A percentile compares a stretch with the other conserved stretches of the same genome.
phyloP scores from a whole-genome alignment of 2,329 filamentous ascomycete species.

The Calonectria pteridis region DNA sequence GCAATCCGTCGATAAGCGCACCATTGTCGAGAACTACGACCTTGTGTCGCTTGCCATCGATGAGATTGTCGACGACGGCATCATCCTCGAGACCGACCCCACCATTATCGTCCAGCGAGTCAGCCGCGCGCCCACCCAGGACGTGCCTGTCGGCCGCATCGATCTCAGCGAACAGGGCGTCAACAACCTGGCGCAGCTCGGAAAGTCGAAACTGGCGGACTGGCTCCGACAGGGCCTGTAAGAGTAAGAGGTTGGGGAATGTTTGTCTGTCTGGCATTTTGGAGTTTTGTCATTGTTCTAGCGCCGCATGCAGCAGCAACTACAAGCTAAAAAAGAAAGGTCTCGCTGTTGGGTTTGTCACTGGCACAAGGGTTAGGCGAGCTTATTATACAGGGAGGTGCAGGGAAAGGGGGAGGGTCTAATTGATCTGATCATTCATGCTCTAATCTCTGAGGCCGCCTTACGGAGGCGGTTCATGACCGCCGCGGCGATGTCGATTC shows the following conservation, averaged over 20 bases:
- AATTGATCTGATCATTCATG: constrained; percentile 55
- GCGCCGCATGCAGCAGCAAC: constrained; percentile 44
- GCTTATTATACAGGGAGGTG: constrained; percentile 41
- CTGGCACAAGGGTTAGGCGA: constrained; percentile 33
- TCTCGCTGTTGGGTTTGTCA: constrained; percentile 38
- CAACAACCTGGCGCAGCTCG: constrained; percentile 93
- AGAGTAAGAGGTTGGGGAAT: constrained; percentile 36
- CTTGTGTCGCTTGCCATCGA: constrained; percentile 93
- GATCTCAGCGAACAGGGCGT: constrained; percentile 96
- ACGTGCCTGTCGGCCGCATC: constrained; percentile 92
- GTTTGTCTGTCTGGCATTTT: constrained; percentile 32
- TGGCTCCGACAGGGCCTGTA: constrained; percentile 87
- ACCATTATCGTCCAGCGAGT: constrained; percentile 93
- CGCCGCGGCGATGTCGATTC: constrained; percentile 85
- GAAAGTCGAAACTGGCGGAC: constrained; percentile 91
- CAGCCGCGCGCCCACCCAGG: constrained; percentile 90
- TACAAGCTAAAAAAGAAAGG: constrained; percentile 38
- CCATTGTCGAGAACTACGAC: constrained; percentile 98
- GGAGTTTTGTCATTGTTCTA: constrained; percentile 46
- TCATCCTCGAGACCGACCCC: constrained; percentile 97
- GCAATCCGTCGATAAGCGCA: constrained; percentile 96
- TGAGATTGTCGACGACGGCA: constrained; percentile 94
- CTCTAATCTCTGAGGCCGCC: constrained; percentile 73
- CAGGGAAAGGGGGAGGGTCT: constrained; percentile 43
- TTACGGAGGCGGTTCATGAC: constrained; percentile 88